Percentiles rank a stretch among this genome's conserved stretches.
phyloP scores from a whole-genome alignment of 2,329 filamentous ascomycete genomes.

The Colletotrichum tanaceti region DNA sequence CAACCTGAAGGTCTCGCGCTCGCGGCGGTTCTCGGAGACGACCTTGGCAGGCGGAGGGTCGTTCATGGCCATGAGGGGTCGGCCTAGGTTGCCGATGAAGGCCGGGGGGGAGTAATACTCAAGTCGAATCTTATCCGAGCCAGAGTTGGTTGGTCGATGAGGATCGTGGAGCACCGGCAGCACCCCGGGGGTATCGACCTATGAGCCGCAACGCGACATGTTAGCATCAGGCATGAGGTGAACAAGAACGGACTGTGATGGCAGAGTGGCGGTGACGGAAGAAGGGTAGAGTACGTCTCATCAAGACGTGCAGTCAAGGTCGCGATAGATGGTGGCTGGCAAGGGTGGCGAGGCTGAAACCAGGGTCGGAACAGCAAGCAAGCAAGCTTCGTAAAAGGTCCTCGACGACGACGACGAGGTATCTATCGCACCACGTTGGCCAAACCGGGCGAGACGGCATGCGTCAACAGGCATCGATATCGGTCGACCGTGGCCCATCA shows the following conservation, averaged over 20 bases:
- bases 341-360: no score
- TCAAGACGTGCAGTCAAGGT: no score
- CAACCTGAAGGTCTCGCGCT: constrained; percentile 48
- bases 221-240: neutral
- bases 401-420: no score
- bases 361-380: neutral
- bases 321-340: neutral
- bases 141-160: neutral
- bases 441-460: neutral
- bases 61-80: constrained; percentile 1
- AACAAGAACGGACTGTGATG: no score
- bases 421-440: neutral
- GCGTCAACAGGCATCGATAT: neutral
- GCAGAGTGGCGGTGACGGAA: neutral
- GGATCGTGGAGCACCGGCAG: neutral
- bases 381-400: no score
- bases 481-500: no score
- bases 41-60: neutral
- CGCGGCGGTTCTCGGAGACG: constrained; percentile 44
- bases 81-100: neutral
- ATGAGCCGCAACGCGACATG: neutral
- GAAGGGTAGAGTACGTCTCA: neutral
- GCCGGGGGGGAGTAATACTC: no score
- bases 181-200: no score
- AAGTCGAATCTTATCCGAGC: neutral